phyloP scores from a whole-genome alignment of 345 rosid species.

The Heritiera littoralis region DNA sequence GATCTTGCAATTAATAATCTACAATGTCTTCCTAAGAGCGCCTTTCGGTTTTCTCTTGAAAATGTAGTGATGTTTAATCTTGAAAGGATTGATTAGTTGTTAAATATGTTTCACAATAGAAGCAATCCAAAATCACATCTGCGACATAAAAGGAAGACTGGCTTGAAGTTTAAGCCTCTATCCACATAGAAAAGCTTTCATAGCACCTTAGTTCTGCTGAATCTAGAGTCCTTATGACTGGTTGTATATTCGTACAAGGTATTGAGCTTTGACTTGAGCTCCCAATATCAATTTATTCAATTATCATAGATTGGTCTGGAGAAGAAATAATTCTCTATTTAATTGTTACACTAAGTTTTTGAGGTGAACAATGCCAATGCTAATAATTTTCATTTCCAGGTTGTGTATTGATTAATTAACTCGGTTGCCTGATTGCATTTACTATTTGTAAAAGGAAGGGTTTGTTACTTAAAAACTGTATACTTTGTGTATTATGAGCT shows the following conservation, averaged over 20 bases:
- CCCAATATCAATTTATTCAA: conserved; percentile 24
- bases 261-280: conserved; percentile 38
- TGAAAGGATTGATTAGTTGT: conserved; percentile 67
- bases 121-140: not conserved
- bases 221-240: conserved; percentile 21
- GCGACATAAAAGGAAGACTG: not conserved
- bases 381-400: not conserved
- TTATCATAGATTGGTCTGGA: conserved; percentile 11
- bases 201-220: not conserved
- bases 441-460: not conserved
- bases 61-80: conserved; percentile 90
- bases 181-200: conserved; percentile 3
- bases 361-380: conserved; percentile 14
- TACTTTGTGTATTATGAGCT: no score
- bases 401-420: not conserved
- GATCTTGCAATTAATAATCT: conserved; percentile 69
- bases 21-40: conserved; percentile 59
- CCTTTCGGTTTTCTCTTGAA: conserved; percentile 65
- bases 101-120: not conserved
- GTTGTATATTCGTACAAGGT: conserved; percentile 33
- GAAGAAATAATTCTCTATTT: conserved; percentile 12
- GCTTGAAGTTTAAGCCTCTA: conserved; percentile 14
- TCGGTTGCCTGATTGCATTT: not conserved
- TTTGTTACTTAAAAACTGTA: not conserved
- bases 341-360: conserved; percentile 15